Evolutionary conservation across 306 rosid species (phyloP), one percentile per base, ranked within the genome.

Genomic region (Vachellia collinsii): DNA sequence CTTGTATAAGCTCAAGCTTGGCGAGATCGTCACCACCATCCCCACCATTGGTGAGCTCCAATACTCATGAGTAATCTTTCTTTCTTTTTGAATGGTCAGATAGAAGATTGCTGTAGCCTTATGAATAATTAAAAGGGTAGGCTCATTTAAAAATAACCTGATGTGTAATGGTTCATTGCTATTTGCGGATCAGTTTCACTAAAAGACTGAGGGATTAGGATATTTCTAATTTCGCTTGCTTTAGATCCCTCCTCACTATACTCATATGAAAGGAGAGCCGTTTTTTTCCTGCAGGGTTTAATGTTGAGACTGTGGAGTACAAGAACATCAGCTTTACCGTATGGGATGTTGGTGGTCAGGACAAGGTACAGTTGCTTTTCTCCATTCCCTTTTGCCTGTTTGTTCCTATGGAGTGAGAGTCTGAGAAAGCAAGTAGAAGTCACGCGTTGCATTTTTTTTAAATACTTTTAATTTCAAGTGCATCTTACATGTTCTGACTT

Each of bases 281-380:
- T 70, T 7, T 66, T 70, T 71, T 8, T 22, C 6, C 25, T 85
- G 83, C 86, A 94, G 98, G 98, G 71, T 94, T 94, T 86, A 94
- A 94, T 78, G 97, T 94, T 86, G 97, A 94, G 88, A 94, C 98
- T 0, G 98, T 94, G 41, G 98, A 94, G 83, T 92, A 94, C 87
- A 94, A 92, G 93, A 94, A 94, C 91, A 94, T 94, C 84, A 94
- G 98, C 92, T 94, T 94, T 88, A 94, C 98, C 4, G 98, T 94
- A 74, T 94, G 98, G 98, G 98, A 94, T 86, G 98, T 94, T 13
- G 98, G 98, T 20, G 98, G 98, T 84, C 97, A 94, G 78, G 98
- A 94, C 94, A 92, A 94, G 91, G 98, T 94, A 89, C 68, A 59
- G 13, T 19, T 72, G 19, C 67, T 58, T 41, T 70, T 61, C 53